Percentiles rank a stretch among this genome's conserved stretches.
Evolutionary conservation across 345 rosid species (phyloP).

Genomic region (Salix dunnii): DNA sequence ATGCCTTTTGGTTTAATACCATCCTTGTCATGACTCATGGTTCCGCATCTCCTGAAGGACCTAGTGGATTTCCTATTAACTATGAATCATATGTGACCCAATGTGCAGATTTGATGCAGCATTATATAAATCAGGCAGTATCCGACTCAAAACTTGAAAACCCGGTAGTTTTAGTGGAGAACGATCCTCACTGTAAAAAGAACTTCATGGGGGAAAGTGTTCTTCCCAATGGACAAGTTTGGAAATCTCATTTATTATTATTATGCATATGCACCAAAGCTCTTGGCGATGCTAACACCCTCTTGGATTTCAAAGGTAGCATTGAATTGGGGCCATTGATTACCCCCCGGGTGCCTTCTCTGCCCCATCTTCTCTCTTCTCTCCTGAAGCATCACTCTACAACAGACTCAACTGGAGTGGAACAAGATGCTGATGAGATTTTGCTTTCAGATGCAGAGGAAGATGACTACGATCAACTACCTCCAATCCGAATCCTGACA

Average conservation of each 20-base stretch:
- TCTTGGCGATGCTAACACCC: conserved; percentile 64
- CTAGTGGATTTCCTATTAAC: conserved; percentile 54
- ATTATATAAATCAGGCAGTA: conserved; percentile 64
- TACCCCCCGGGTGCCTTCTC: conserved; percentile 57
- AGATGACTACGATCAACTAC: conserved; percentile 84
- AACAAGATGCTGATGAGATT: conserved; percentile 47
- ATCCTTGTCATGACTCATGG: conserved; percentile 89
- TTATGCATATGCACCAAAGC: conserved; percentile 67
- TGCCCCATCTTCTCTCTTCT: conserved; percentile 87
- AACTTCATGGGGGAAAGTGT: conserved; percentile 63
- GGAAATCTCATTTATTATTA: conserved; percentile 75
- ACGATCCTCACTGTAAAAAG: conserved; percentile 64
- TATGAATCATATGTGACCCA: conserved; percentile 71
- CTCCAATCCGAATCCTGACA: conserved; percentile 72
- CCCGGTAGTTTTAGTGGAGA: conserved; percentile 76
- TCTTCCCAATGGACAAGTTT: conserved; percentile 81
- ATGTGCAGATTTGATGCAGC: conserved; percentile 68
- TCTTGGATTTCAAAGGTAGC: conserved; percentile 59
- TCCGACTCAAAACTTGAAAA: conserved; percentile 69
- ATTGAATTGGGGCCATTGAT: conserved; percentile 57
- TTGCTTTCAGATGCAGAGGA: conserved; percentile 51
- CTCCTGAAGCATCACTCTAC: conserved; percentile 55
- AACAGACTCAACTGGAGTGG: conserved; percentile 45
- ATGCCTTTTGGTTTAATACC: conserved; percentile 82
- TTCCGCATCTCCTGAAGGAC: conserved; percentile 65